phyloP scores from a whole-genome alignment of 257 asterid species.

The Ehretia macrophylla region DNA sequence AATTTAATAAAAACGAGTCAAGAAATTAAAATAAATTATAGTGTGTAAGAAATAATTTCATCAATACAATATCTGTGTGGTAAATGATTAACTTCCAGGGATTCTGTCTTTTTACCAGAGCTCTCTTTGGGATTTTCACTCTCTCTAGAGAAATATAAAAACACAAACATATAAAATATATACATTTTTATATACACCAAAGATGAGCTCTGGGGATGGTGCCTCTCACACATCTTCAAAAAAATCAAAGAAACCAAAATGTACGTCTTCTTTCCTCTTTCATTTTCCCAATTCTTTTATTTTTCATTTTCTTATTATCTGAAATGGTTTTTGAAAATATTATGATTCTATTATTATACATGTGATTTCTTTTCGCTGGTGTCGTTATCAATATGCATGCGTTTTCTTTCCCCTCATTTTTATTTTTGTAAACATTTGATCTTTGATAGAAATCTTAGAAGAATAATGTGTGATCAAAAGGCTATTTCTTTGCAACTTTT shows the following conservation, averaged over 20 bases:
- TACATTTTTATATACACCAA: neutral
- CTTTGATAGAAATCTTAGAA: neutral
- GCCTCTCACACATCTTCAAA: slow-evolving; percentile 24
- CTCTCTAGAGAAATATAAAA: neutral
- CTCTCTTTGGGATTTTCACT: slow-evolving; percentile 2
- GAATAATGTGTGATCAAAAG: neutral
- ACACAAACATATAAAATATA: neutral
- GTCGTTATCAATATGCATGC: neutral
- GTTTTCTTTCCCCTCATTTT: neutral
- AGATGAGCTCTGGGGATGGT: slow-evolving; percentile 31
- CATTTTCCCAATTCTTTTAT: neutral
- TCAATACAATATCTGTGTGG: neutral
- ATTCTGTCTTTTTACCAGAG: neutral
- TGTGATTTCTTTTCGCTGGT: neutral
- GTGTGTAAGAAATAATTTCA: neutral
- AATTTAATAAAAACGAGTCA: too few relatives aligned
- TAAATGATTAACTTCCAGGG: neutral
- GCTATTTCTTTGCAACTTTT: too few relatives aligned
- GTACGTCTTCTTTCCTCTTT: slow-evolving; percentile 11
- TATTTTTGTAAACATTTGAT: neutral
- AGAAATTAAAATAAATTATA: neutral
- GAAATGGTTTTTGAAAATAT: neutral
- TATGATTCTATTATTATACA: too few relatives aligned
- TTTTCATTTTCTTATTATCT: neutral
- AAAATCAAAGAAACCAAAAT: slow-evolving; percentile 33